Evolutionary conservation across 129 eudicot species (phyloP), one percentile per base, ranked within the genome.

Genomic region (Pulicaria dysenterica): DNA sequence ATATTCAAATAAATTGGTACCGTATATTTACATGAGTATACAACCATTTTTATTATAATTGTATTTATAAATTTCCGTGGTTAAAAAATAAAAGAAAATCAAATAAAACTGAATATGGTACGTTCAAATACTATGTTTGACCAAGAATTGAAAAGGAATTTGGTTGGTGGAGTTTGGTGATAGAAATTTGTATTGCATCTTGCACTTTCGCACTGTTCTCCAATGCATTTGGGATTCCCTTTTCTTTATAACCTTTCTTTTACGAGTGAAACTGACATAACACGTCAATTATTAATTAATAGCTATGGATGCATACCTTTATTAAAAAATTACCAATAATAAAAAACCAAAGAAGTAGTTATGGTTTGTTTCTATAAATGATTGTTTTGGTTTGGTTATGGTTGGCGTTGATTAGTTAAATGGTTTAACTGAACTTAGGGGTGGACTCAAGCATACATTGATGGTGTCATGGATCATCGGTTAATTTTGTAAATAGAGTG

Each of bases 191-290:
- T 24, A 24, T 24, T 24, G 79, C 62, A 38, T 76, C 74, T 58
- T 19, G 40, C 69, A 60, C 80, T 66, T 44, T 75, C 42, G 66
- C 12, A 75, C 48, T 77, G 81, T 77, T 69, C 75, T 70, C 81
- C 81, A 60, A 58, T 68, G 45, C 75, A 48, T 58, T 58, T 68
- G 81, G 81, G 75, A 68, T 76, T 76, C 80, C 43, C 69, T 77
- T 77, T 69, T 47, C 62, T 67, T 41, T 37, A 9, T 48, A 68
- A 59, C 81, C 81, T 68, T 77, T 77, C 81, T 77, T 68, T 74
- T 68, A 12, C 17, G 36, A n/a, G 42, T 65, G 58, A 68, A 57
- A 46, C 48, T 62, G 72, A 73, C 78, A 48, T 15, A 63, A 19
- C 71, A 19, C 15, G 8, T 49, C 43, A 61, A 49, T 16, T 62